Conservation (phyloP, 148 eudicot species). For the Rheum nobile region DNA sequence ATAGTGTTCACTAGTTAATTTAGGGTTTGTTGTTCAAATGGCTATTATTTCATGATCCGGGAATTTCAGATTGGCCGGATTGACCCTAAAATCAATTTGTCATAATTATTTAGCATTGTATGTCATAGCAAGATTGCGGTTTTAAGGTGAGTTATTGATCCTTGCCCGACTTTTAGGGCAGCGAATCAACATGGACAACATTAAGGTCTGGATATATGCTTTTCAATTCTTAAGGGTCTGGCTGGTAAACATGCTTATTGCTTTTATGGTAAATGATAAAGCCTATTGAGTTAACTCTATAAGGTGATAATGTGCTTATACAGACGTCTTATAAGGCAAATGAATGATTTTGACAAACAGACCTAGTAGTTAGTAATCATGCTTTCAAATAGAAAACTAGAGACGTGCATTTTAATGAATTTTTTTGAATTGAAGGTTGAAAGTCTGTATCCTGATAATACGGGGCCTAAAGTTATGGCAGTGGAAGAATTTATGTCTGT, state of each 20-base stretch:
- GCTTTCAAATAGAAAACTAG: no score
- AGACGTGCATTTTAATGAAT: not conserved
- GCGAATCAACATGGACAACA: constrained; percentile 46
- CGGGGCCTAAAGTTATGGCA: constrained; percentile 65
- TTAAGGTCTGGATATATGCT: constrained; percentile 35
- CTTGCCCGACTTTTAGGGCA: constrained; percentile 86
- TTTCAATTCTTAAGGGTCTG: not conserved
- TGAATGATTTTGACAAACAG: not conserved
- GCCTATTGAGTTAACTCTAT: not conserved
- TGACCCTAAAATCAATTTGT: no score
- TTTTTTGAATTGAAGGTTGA: constrained; percentile 39
- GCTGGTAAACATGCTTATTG: not conserved
- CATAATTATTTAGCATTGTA: no score
- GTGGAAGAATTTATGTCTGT: constrained; percentile 71
- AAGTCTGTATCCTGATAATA: constrained; percentile 69
- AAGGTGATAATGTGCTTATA: not conserved
- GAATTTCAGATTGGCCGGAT: no score
- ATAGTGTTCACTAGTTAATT: no score
- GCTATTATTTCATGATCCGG: no score
- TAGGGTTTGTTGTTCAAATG: no score
- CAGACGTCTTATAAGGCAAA: not conserved
- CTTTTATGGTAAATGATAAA: not conserved
- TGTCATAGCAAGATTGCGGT: no score
- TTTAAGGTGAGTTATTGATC: no score
- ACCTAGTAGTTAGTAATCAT: not conserved